Conservation (phyloP, 306 rosid genomes). For the Canavalia ensiformis region DNA sequence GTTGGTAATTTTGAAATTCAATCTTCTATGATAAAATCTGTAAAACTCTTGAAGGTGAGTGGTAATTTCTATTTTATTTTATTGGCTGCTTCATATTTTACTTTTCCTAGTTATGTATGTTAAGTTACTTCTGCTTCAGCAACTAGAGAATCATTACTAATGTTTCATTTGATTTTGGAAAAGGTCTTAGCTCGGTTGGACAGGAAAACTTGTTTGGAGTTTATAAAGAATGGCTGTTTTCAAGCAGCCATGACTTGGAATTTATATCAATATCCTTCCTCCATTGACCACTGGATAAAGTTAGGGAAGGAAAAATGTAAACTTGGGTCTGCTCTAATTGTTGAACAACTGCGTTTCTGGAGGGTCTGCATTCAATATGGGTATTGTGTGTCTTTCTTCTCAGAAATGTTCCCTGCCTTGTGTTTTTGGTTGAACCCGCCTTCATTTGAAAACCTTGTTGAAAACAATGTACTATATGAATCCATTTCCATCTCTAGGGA, state of each 20-base stretch:
- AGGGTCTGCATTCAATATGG: slow-evolving; percentile 94
- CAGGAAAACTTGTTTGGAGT: slow-evolving; percentile 64
- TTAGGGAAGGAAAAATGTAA: slow-evolving; percentile 76
- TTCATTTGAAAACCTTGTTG: slow-evolving; percentile 66
- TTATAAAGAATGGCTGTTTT: slow-evolving; percentile 76
- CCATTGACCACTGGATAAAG: slow-evolving; percentile 83
- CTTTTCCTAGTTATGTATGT: slow-evolving; percentile 20
- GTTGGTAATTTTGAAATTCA: slow-evolving; percentile 63
- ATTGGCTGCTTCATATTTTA: slow-evolving; percentile 39
- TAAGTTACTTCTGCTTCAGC: slow-evolving; percentile 32
- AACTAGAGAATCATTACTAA: slow-evolving; percentile 45
- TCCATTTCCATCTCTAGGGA: slow-evolving; percentile 76
- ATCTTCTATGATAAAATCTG: slow-evolving; percentile 76
- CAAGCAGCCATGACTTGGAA: slow-evolving; percentile 76
- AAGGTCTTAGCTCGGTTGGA: slow-evolving; percentile 85
- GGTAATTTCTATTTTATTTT: slow-evolving; percentile 31
- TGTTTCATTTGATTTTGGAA: slow-evolving; percentile 49
- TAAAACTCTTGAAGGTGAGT: slow-evolving; percentile 81
- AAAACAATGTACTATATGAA: slow-evolving; percentile 66
- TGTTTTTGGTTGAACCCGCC: slow-evolving; percentile 90
- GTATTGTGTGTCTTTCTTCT: slow-evolving; percentile 74
- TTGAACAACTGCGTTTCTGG: slow-evolving; percentile 92
- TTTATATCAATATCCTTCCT: slow-evolving; percentile 70
- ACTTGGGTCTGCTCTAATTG: slow-evolving; percentile 77
- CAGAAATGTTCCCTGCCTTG: slow-evolving; percentile 78